phyloP scores from a whole-genome alignment of 2,329 filamentous ascomycete genomes.

The Mollisiaceae sp. region DNA sequence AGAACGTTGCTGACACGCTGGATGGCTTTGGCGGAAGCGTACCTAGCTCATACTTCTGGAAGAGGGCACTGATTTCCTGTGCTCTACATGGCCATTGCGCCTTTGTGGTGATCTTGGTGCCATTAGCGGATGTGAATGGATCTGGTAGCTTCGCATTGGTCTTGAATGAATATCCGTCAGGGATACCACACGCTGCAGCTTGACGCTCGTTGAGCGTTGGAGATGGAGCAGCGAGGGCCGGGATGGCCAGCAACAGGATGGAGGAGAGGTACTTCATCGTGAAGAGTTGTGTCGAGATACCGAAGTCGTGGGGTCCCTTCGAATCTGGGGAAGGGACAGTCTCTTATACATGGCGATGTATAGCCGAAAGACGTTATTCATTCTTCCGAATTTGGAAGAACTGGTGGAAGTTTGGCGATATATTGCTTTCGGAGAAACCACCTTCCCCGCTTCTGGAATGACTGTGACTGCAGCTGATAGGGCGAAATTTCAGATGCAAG shows the following conservation, averaged over 20 bases:
- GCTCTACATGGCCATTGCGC: conserved; percentile 55
- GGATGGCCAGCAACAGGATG: conserved; percentile 22
- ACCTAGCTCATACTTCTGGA: conserved; percentile 58
- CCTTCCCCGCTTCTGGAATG: conserved; percentile 16
- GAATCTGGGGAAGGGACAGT: not conserved
- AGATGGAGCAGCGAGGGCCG: conserved; percentile 24
- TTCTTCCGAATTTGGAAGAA: conserved; percentile 22
- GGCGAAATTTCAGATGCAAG: not conserved
- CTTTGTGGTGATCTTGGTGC: conserved; percentile 51
- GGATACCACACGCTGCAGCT: conserved; percentile 23
- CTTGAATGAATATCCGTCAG: conserved; percentile 20
- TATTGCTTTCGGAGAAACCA: conserved; percentile 11
- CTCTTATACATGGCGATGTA: conserved; percentile 7
- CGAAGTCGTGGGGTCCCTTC: not conserved
- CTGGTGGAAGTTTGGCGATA: not conserved
- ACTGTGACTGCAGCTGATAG: conserved; percentile 15
- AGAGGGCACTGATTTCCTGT: conserved; percentile 52
- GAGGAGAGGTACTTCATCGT: conserved; percentile 28
- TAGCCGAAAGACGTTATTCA: not conserved
- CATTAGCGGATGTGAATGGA: conserved; percentile 53
- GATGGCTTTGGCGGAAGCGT: conserved; percentile 53
- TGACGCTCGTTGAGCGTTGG: conserved; percentile 22
- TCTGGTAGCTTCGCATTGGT: conserved; percentile 42
- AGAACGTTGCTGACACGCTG: conserved; percentile 51
- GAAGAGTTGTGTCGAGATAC: not conserved